Evolutionary conservation across 1,284 basidiomycete genomes (phyloP), one percentile per base, ranked within the genome.

Genomic region (Cyathus olla): DNA sequence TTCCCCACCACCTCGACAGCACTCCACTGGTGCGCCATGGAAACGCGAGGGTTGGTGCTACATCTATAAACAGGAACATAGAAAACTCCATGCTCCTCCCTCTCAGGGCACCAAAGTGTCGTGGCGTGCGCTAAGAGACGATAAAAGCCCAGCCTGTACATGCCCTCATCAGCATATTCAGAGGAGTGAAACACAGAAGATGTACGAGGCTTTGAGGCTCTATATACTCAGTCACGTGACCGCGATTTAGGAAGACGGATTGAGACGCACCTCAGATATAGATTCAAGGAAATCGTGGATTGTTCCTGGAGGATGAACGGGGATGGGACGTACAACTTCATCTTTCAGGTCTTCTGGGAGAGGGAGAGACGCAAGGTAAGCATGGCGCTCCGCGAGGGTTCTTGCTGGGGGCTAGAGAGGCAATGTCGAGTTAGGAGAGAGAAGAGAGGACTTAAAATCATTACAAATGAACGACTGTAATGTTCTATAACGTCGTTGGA

Each of bases 41-140:
- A 79, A 37, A 90, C 88, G 19, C 90, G 87, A 11, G 90, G 90
- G 68, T 92, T 92, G 15, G 92, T 93, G 72, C 70, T 89, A 68
- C 92, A 93, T 70, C 91, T 92, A 81, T 88, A 93, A 15, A 85
- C 69, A 0, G 92, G 91, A 1, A 86, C 81, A 55, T 93, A 85
- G 68, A 89, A 87, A 67, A 91, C 93, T 3, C 92, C 92, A 60
- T 93, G 91, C 66, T 93, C 92, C 76, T 94, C 92, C 47, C 88
- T 87, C 40, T 91, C 90, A 2, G 90, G 85, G 67, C 91, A 92
- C 92, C 92, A 93, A 31, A 83, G 81, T 3, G 92, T 92, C 15
- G 90, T 92, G 8, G 80, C 72, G 59, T 89, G 85, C 59, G 90
- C 86, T 48, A 94, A 81, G 46, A 90, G 82, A 50, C 88, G 86